Conservation (phyloP, 176 grass and related monocot genomes). For the Cenchrus fungigraminus region DNA sequence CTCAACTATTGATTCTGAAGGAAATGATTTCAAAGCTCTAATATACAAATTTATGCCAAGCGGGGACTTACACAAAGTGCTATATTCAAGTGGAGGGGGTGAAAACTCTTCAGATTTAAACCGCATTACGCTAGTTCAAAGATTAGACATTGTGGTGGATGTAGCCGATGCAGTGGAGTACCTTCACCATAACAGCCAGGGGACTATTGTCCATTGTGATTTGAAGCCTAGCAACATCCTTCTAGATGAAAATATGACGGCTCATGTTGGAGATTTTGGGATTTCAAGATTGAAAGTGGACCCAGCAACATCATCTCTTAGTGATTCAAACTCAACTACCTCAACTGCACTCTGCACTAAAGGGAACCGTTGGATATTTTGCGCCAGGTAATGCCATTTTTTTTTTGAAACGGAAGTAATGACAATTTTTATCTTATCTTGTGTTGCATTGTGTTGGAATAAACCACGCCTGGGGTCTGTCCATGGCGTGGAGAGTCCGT, state of each 20-base stretch:
- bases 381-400: background rate
- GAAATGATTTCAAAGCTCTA: slow-evolving; percentile 23
- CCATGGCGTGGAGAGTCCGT: too few relatives aligned
- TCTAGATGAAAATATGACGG: background rate
- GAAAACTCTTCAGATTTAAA: background rate
- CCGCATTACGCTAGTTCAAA: background rate
- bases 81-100: background rate
- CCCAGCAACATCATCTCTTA: background rate
- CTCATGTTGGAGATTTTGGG: slow-evolving; percentile 12
- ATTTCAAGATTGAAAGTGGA: slow-evolving; percentile 1
- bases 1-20: background rate
- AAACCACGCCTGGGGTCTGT: too few relatives aligned
- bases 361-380: slow-evolving; percentile 8
- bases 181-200: slow-evolving; percentile 10
- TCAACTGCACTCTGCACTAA: background rate
- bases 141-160: slow-evolving; percentile 1
- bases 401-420: background rate
- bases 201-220: slow-evolving; percentile 4
- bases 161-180: background rate
- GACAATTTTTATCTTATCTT: background rate
- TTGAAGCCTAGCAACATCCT: slow-evolving; percentile 21
- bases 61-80: background rate
- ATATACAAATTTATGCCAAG: background rate
- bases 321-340: background rate
- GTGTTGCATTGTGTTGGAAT: too few relatives aligned